Percentiles rank a stretch among this genome's conserved stretches.
These are phyloP conservation scores for Aureobasidium sp. DNA, from an alignment of 2,329 filamentous ascomycete genomes.

Conservation along the genomic window DNA sequence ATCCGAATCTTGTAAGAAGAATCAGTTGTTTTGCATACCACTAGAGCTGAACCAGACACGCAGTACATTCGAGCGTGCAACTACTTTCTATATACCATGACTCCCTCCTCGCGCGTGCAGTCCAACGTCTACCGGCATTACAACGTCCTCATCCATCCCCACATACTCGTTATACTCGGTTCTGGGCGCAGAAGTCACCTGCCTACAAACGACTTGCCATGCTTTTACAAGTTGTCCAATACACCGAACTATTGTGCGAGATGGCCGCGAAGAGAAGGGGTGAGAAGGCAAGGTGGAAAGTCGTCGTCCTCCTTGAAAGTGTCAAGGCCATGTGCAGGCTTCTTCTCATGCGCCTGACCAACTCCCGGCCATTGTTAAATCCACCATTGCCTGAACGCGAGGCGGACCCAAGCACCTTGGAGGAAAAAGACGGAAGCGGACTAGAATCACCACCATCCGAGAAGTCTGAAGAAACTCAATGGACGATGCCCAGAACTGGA, in stretches of 20 bases:
- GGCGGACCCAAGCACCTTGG: slow-evolving; percentile 56
- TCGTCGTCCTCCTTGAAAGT: slow-evolving; percentile 76
- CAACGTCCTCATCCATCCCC: slow-evolving; percentile 43
- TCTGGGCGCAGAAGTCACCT: slow-evolving; percentile 54
- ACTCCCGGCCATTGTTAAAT: slow-evolving; percentile 71
- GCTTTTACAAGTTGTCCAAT: slow-evolving; percentile 81
- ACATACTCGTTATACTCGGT: slow-evolving; percentile 57
- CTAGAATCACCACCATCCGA: slow-evolving; percentile 41
- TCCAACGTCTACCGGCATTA: slow-evolving; percentile 48
- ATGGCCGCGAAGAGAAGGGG: slow-evolving; percentile 88
- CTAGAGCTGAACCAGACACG: slow-evolving; percentile 20
- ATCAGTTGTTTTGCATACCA: neutral
- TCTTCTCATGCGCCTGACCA: slow-evolving; percentile 72
- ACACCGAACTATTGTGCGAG: slow-evolving; percentile 93
- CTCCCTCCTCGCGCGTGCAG: slow-evolving; percentile 64
- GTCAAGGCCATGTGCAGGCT: slow-evolving; percentile 81
- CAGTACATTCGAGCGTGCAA: slow-evolving; percentile 78
- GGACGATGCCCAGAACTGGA: slow-evolving; percentile 92
- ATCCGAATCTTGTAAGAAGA: slow-evolving; percentile 66
- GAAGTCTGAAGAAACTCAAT: slow-evolving; percentile 41
- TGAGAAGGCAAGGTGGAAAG: slow-evolving; percentile 75
- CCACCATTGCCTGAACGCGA: slow-evolving; percentile 84
- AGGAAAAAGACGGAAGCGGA: slow-evolving; percentile 42
- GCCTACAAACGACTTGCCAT: slow-evolving; percentile 77
- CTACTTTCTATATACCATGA: slow-evolving; percentile 92